phyloP scores from a whole-genome alignment of 176 grass and related monocot genomes.

The Oryza glumipatula region DNA sequence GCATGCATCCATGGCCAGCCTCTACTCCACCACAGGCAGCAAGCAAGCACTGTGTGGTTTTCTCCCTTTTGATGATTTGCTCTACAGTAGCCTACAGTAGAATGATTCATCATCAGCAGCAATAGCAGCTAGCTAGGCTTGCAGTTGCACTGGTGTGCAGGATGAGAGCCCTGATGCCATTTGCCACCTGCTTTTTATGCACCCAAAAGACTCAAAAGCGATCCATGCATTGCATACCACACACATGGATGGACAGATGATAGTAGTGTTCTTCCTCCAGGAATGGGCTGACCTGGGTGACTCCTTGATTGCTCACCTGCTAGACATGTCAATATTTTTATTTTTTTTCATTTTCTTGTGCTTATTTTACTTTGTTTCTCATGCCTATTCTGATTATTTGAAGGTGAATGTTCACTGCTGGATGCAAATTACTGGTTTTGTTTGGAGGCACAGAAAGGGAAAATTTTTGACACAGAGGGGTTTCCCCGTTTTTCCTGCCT shows the following conservation, averaged over 20 bases:
- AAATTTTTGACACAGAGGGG: not conserved
- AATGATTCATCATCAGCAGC: conserved; percentile 7
- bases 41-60: not conserved
- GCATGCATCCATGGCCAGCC: conserved; percentile 22
- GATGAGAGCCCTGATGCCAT: not conserved
- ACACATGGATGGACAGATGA: not conserved
- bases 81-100: conserved; percentile 24
- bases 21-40: not conserved
- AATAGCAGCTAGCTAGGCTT: not conserved
- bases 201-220: not conserved
- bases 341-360: not conserved
- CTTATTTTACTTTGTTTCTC: not conserved
- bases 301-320: not conserved
- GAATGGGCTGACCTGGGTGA: not conserved
- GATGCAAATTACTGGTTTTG: conserved; percentile 21
- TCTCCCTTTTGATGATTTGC: conserved; percentile 46
- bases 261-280: conserved; percentile 6
- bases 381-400: not conserved
- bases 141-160: not conserved
- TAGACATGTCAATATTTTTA: not conserved
- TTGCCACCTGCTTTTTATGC: conserved; percentile 28
- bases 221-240: not conserved
- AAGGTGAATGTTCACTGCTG: not conserved
- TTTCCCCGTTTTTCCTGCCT: not conserved
- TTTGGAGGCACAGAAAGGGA: conserved; percentile 29